Base-by-base conservation (phyloP, 352 stramenopile genomes). In the Globisporangium carolinianum region DNA sequence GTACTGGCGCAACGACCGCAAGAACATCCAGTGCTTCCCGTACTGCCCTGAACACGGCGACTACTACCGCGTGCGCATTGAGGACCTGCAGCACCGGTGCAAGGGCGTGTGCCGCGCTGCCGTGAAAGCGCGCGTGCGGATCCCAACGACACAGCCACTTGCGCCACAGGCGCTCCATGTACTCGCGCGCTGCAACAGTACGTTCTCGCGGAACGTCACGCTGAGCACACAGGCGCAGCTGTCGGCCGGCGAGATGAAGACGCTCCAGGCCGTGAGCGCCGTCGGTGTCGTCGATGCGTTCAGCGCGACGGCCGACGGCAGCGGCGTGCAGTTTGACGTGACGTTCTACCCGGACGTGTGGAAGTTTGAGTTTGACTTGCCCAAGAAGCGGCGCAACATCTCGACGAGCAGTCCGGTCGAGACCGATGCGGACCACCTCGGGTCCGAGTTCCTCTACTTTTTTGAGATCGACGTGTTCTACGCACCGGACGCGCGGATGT, bases 21-120 rank as follows among this genome's bases (percentile, higher is more conserved):
- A 96, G 69, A 96, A 96, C 59, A 90, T 96, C 45, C 87, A 96
- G 63, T 96, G 87, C 58, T 96, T 96, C 63, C 87, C 87, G 14
- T 92, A 88, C 55, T 96, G 87, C 42, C 86, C 84, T 6, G 86
- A 95, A 43, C 85, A 94, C 43, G 87, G 87, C 15, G 87, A 96
- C 53, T 96, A 96, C 64, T 95, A 93, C 59, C 82, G 85, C 14
- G 86, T 92, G 41, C 85, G 83, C 10, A 94, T 95, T 56, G 79
- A 95, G 45, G 85, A 91, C 55, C 62, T 95, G 39, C 75, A 90
- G 57, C 86, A 95, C 48, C 72, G 75, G 2, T 85, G 79, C 67
- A 95, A 95, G 65, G 86, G 86, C 39, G 86, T 95, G 5, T 95
- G 86, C 38, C 82, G 82, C 47, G 86, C 86, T 32, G 72, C 79